Base-by-base conservation (phyloP, 1,284 basidiomycete species). In the Heliocybe sulcata region DNA sequence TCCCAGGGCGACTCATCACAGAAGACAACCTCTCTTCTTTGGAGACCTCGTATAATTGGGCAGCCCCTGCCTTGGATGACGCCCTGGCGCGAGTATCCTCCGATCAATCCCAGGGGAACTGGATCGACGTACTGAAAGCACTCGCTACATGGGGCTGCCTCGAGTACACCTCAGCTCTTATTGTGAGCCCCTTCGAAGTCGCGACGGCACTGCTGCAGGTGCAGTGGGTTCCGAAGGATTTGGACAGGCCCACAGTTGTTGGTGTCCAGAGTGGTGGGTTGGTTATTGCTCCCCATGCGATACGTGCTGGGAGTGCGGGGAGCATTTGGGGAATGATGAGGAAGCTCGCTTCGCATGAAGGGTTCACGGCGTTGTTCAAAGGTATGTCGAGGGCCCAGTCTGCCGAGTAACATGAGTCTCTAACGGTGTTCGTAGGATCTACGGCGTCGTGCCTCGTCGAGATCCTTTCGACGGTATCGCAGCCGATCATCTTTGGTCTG, bases 301-400 rank as follows among this genome's bases (percentile, higher is more conserved):
- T 96, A 61, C 90, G 93, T 2, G 81, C 92, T n/a, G 90, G 90
- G 35, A 87, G 83, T 55, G 83, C 85, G 11, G 81, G 90, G 59
- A 93, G 94, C 23, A 90, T 95, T 1, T 96, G 91, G 93, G 90
- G 88, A 31, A 98, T 98, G 95, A 95, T 98, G 64, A 90, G 92
- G 63, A 85, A 87, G 25, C 74, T 98, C 35, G 83, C 93, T 74
- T 80, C 87, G 60, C 79, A 82, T 4, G 94, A 97, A 71, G 94
- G 94, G 1, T 91, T 91, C 80, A 70, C 92, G 4, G 83, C 86
- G 0, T 70, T 96, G 14, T 96, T 92, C 92, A 98, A 98, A 80
- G 92, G 92, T 84, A 70, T 59, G 67, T 69, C 16, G 57, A 19
- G 26, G 42, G 56, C 45, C 52, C 35, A 55, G 4, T 35, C 53